Percentiles rank a stretch among this genome's conserved stretches.
Evolutionary conservation across 2,329 filamentous ascomycete genomes (phyloP).

Genomic region (Stenocarpella maydis): DNA sequence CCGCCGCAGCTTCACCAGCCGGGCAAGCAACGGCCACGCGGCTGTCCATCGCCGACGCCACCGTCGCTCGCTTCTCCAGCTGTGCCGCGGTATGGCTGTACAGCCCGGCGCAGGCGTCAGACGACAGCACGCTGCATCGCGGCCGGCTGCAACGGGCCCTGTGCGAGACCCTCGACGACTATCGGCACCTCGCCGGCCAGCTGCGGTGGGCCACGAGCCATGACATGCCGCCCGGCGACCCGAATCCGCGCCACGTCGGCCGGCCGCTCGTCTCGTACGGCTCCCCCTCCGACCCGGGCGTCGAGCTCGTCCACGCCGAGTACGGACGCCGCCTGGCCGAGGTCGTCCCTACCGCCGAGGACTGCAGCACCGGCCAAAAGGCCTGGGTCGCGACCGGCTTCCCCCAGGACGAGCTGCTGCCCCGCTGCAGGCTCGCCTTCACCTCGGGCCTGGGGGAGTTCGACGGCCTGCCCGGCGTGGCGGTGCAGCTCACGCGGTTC

Average conservation of each 20-base stretch:
- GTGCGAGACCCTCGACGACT: constrained; percentile 46
- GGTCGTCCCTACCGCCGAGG: constrained; percentile 43
- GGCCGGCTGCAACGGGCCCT: constrained; percentile 41
- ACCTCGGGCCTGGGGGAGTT: constrained; percentile 40
- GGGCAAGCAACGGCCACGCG: constrained; percentile 34
- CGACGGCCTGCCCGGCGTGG: constrained; percentile 43
- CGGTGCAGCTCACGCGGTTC: constrained; percentile 52
- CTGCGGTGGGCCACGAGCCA: constrained; percentile 46
- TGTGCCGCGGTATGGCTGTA: constrained; percentile 56
- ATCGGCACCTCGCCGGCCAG: constrained; percentile 53
- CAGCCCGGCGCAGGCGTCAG: constrained; percentile 40
- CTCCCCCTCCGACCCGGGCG: constrained; percentile 48
- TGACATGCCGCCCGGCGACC: constrained; percentile 37
- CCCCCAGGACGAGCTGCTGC: constrained; percentile 46
- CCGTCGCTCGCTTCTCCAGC: constrained; percentile 49
- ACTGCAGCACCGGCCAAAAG: constrained; percentile 37
- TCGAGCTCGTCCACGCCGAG: constrained; percentile 48
- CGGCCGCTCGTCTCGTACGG: constrained; percentile 47
- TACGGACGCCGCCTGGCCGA: constrained; percentile 41
- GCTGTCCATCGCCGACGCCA: constrained; percentile 54
- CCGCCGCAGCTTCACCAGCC: background rate
- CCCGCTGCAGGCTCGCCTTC: constrained; percentile 46
- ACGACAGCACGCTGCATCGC: background rate
- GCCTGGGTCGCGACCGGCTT: constrained; percentile 47
- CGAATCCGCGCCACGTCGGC: constrained; percentile 43